phyloP scores from a whole-genome alignment of 2,329 filamentous ascomycete genomes.

The Allantophomopsis lycopodina region DNA sequence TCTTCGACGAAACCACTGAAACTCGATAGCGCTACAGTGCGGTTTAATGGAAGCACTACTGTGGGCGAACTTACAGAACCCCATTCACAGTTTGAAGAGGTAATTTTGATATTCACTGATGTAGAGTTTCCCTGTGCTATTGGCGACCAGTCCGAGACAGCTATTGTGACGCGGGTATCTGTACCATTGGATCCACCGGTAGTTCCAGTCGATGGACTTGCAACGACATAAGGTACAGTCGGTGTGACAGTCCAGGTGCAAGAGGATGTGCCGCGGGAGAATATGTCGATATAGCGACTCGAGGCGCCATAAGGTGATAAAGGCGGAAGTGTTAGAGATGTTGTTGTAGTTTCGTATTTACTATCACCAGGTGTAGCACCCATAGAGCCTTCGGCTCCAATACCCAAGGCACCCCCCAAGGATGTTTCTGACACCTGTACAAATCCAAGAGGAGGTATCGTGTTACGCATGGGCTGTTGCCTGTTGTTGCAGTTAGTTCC shows the following conservation, averaged over 20 bases:
- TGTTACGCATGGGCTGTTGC: conserved; percentile 64
- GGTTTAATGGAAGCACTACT: conserved; percentile 37
- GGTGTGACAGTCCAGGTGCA: conserved; percentile 38
- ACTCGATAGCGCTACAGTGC: conserved; percentile 29
- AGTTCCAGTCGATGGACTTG: conserved; percentile 33
- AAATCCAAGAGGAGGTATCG: conserved; percentile 44
- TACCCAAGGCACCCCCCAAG: conserved; percentile 46
- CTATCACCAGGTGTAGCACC: conserved; percentile 56
- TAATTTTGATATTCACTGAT: conserved; percentile 37
- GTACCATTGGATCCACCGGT: conserved; percentile 30
- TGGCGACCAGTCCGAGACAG: conserved; percentile 33
- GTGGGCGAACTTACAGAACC: conserved; percentile 21
- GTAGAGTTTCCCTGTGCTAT: conserved; percentile 25
- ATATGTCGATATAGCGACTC: conserved; percentile 49
- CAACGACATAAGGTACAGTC: conserved; percentile 32
- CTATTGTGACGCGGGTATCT: conserved; percentile 38
- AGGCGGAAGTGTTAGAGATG: conserved; percentile 34
- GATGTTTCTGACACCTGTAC: conserved; percentile 42
- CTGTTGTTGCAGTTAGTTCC: conserved; percentile 21
- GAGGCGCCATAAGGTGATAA: conserved; percentile 43
- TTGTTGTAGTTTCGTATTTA: conserved; percentile 43
- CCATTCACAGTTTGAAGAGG: conserved; percentile 26
- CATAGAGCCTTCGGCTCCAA: conserved; percentile 51
- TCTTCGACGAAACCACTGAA: conserved; percentile 51
- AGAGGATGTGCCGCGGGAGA: conserved; percentile 35